Evolutionary conservation across 2,329 filamentous ascomycete genomes (phyloP).

Genomic region (Botrytis pseudocinerea): DNA sequence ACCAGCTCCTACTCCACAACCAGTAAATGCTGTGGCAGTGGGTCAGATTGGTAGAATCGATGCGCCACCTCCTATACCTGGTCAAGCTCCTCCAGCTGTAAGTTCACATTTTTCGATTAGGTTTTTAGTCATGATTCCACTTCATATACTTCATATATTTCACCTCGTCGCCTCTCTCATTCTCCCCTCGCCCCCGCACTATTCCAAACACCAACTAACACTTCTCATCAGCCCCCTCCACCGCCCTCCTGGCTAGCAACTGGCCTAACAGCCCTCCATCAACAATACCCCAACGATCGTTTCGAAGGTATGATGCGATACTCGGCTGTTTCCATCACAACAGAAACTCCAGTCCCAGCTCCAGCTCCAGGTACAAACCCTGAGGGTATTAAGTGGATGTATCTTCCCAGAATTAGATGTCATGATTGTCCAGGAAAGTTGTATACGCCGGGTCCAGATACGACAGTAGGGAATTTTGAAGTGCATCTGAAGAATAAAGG

Average conservation of each 20-base stretch:
- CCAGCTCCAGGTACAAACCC: slow-evolving; percentile 51
- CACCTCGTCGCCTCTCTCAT: slow-evolving; percentile 33
- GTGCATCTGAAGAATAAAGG: slow-evolving; percentile 83
- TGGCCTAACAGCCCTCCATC: slow-evolving; percentile 70
- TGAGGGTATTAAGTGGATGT: slow-evolving; percentile 73
- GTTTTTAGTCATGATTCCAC: slow-evolving; percentile 26
- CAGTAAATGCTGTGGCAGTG: slow-evolving; percentile 38
- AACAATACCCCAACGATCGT: slow-evolving; percentile 71
- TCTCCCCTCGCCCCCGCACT: neutral
- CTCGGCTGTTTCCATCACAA: slow-evolving; percentile 72
- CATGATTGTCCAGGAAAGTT: slow-evolving; percentile 90
- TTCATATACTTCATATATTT: slow-evolving; percentile 32
- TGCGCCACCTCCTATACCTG: slow-evolving; percentile 60
- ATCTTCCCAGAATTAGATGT: slow-evolving; percentile 85
- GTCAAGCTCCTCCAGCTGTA: slow-evolving; percentile 62
- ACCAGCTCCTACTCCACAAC: slow-evolving; percentile 42
- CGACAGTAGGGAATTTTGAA: slow-evolving; percentile 87
- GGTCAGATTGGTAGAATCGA: slow-evolving; percentile 67
- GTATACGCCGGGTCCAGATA: slow-evolving; percentile 86
- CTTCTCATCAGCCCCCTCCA: slow-evolving; percentile 60
- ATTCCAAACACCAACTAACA: slow-evolving; percentile 31
- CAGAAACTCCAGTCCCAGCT: slow-evolving; percentile 61
- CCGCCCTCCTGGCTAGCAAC: slow-evolving; percentile 82
- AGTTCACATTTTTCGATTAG: slow-evolving; percentile 43
- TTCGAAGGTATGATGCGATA: slow-evolving; percentile 94